Base-by-base conservation (phyloP, 1,284 basidiomycete genomes). In the Ganoderma resinaceum region DNA sequence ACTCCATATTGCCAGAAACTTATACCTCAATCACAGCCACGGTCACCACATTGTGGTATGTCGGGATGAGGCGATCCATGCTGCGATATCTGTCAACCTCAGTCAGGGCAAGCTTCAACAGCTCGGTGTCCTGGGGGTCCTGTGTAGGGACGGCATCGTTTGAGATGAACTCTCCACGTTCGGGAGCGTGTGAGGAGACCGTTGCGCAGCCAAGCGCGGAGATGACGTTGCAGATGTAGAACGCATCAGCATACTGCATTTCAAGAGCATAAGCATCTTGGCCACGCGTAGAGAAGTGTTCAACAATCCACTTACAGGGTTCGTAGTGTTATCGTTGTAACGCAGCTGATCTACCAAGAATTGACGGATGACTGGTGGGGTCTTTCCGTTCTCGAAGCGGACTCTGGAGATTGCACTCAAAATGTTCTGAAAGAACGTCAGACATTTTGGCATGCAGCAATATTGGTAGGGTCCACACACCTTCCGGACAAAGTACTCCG, bases 401-500 rank as follows among this genome's bases (percentile, higher is more conserved):
- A 96, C 89, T 75, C 91, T 88, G 2, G 95, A 93, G 63, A 98
- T 91, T 20, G 95, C 92, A 73, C 89, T 89, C 65, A 98, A 82
- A 61, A 98, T 83, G 59, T 88, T 88, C 90, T 95, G 76, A 2
- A 67, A 64, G 52, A 42, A 16, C 49, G 62, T 77, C 59, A 65
- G 46, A 23, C 26, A 12, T 18, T 23, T 18, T 31, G 11, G 26
- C 31, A 35, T 70, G 65, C 38, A 11, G 52, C 57, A 20, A 20
- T 23, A 23, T 33, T 38, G 37, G 2, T 38, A 26, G 3, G n/a
- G 4, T 37, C 8, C 16, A 40, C 84, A 71, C 68, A 93, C 95
- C 89, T 97, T 96, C 75, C 95, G 92, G 43, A 99, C 89, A 76
- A 98, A 97, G 80, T 99, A 99, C 74, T 98, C 95, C 1, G 96